These are phyloP conservation scores for Periconia macrospinosa DNA, from an alignment of 2,329 filamentous ascomycete genomes.

Conservation along the genomic window DNA sequence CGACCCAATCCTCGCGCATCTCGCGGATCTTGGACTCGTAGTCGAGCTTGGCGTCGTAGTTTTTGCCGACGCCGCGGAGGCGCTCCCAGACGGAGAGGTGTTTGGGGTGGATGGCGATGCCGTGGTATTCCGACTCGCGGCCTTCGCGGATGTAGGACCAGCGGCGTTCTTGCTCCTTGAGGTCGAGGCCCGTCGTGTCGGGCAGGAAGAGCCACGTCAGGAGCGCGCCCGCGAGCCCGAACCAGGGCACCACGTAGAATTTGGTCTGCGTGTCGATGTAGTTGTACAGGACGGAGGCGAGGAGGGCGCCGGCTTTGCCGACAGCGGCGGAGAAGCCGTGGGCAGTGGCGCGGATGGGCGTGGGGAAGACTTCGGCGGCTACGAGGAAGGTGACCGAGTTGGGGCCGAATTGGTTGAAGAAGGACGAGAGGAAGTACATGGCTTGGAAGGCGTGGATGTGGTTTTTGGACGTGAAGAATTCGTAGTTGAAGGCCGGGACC, in stretches of 20 bases:
- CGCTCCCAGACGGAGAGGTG: constrained; percentile 91
- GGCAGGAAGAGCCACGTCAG: constrained; percentile 85
- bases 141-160: constrained; percentile 85
- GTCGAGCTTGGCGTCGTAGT: constrained; percentile 82
- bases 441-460: constrained; percentile 90
- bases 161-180: constrained; percentile 95
- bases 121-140: constrained; percentile 81
- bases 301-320: constrained; percentile 85
- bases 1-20: constrained; percentile 63
- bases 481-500: constrained; percentile 83
- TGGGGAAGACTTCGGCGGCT: constrained; percentile 94
- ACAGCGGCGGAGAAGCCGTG: constrained; percentile 93
- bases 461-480: constrained; percentile 73
- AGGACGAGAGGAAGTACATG: constrained; percentile 97
- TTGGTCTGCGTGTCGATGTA: constrained; percentile 85
- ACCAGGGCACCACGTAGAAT: constrained; percentile 95
- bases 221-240: constrained; percentile 83
- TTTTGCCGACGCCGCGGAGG: constrained; percentile 73
- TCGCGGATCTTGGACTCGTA: constrained; percentile 83
- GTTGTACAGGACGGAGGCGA: constrained; percentile 88
- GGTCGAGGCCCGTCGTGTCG: constrained; percentile 94
- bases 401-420: constrained; percentile 99
- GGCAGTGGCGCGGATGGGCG: constrained; percentile 86
- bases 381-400: constrained; percentile 97
- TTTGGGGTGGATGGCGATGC: constrained; percentile 85